Conservation (phyloP, 495 filamentous ascomycete genomes). For the Amorphotheca resinae region DNA sequence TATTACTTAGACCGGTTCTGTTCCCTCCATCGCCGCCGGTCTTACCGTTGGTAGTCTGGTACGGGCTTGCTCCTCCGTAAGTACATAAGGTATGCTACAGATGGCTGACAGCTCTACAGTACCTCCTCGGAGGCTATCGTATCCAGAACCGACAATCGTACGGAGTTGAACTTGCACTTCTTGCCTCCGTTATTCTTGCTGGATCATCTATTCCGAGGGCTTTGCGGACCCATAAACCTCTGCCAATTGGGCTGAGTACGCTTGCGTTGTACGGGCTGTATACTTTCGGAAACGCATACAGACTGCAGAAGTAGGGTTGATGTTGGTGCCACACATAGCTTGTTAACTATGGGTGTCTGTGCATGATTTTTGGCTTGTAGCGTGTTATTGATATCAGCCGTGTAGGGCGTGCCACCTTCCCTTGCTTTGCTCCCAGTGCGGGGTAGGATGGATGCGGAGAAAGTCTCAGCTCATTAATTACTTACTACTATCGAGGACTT, state of each 20-base stretch:
- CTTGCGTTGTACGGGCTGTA: slow-evolving; percentile 46
- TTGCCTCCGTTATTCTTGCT: slow-evolving; percentile 72
- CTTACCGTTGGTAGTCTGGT: slow-evolving; percentile 56
- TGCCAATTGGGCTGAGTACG: slow-evolving; percentile 61
- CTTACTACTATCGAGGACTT: too few relatives aligned
- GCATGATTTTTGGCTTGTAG: background rate
- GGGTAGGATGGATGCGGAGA: too few relatives aligned
- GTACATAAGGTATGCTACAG: slow-evolving; percentile 1
- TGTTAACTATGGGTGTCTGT: background rate
- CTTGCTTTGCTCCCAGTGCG: too few relatives aligned
- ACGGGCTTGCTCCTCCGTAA: slow-evolving; percentile 8
- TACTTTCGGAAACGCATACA: slow-evolving; percentile 47
- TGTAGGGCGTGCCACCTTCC: background rate
- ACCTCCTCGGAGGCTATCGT: slow-evolving; percentile 59
- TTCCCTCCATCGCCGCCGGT: slow-evolving; percentile 77
- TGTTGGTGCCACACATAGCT: background rate
- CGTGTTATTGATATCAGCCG: background rate
- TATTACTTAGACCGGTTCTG: slow-evolving; percentile 47
- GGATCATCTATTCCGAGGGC: slow-evolving; percentile 76
- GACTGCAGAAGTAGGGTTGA: slow-evolving; percentile 4
- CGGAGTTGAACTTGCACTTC: slow-evolving; percentile 60
- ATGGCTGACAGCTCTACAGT: slow-evolving; percentile 25
- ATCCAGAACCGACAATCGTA: slow-evolving; percentile 52
- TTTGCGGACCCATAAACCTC: slow-evolving; percentile 61
- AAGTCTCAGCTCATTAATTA: too few relatives aligned